Percentiles rank a stretch among this genome's conserved stretches.
These are phyloP conservation scores for Blastobotrys raffinosifermentans DNA, from an alignment of 1,139 yeast species.

Conservation along the genomic window DNA sequence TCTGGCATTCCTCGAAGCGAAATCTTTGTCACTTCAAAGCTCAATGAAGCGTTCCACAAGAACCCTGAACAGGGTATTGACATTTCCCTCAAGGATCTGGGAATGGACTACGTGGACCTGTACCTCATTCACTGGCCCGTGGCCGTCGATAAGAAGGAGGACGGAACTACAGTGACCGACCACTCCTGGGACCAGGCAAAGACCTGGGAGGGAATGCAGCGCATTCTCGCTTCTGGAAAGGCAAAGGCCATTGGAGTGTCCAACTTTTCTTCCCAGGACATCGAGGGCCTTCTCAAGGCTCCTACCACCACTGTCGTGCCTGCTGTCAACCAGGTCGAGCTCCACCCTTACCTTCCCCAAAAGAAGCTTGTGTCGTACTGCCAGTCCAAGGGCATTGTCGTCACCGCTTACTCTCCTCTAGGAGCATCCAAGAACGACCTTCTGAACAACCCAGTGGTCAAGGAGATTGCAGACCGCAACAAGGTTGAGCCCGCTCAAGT, in stretches of 20 bases:
- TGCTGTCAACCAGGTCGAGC: slow-evolving; percentile 63
- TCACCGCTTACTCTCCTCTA: slow-evolving; percentile 73
- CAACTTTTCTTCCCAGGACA: slow-evolving; percentile 51
- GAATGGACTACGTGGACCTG: slow-evolving; percentile 73
- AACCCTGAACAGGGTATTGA: slow-evolving; percentile 55
- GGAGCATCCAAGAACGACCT: slow-evolving; percentile 39
- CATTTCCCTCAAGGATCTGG: slow-evolving; percentile 56
- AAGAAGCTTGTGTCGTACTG: slow-evolving; percentile 50
- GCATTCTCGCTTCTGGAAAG: slow-evolving; percentile 50
- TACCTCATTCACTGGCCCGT: slow-evolving; percentile 86
- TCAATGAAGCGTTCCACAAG: slow-evolving; percentile 44
- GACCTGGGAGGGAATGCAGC: slow-evolving; percentile 65
- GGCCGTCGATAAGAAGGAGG: slow-evolving; percentile 30
- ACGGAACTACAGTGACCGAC: slow-evolving; percentile 3
- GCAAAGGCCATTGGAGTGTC: slow-evolving; percentile 69
- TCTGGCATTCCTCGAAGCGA: slow-evolving; percentile 33
- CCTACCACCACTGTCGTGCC: slow-evolving; percentile 50
- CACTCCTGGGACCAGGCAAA: slow-evolving; percentile 51
- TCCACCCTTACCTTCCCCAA: slow-evolving; percentile 70
- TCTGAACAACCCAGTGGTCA: slow-evolving; percentile 51
- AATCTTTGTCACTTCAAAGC: slow-evolving; percentile 36
- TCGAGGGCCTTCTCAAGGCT: slow-evolving; percentile 46
- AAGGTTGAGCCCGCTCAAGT: slow-evolving; percentile 53
- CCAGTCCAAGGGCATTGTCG: slow-evolving; percentile 45
- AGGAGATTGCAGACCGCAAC: slow-evolving; percentile 48